Conservation (phyloP, 2,329 filamentous ascomycete species). For the Penicillium corylophilum region DNA sequence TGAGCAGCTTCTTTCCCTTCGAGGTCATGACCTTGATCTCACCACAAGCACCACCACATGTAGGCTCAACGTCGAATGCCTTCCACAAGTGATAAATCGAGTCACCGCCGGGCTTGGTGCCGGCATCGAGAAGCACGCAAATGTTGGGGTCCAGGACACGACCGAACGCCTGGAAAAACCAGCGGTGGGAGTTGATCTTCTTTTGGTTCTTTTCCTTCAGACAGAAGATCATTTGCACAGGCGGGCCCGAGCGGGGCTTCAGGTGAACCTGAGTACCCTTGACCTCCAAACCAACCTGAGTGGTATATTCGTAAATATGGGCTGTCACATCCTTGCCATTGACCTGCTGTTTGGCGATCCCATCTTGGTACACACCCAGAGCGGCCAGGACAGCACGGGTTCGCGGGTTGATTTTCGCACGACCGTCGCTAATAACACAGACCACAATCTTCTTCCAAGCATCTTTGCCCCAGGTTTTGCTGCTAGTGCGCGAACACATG, state of each 20-base stretch:
- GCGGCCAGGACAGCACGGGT: constrained; percentile 86
- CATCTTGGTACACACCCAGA: constrained; percentile 96
- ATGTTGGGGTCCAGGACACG: constrained; percentile 91
- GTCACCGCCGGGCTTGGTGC: constrained; percentile 88
- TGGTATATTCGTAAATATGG: constrained; percentile 82
- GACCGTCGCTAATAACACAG: constrained; percentile 93
- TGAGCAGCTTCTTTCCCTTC: constrained; percentile 81
- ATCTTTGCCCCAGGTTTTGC: constrained; percentile 97
- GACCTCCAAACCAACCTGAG: constrained; percentile 69
- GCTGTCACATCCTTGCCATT: constrained; percentile 95
- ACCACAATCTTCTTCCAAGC: constrained; percentile 99
- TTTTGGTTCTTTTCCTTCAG: constrained; percentile 99
- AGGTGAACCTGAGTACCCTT: constrained; percentile 87
- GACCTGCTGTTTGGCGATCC: constrained; percentile 97
- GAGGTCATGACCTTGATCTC: constrained; percentile 98
- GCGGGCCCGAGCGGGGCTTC: constrained; percentile 77
- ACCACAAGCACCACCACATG: constrained; percentile 95
- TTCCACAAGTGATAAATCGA: constrained; percentile 99
- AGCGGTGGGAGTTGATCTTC: constrained; percentile 99
- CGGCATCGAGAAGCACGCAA: constrained; percentile 92
- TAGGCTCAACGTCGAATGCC: constrained; percentile 94
- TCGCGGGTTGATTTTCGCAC: constrained; percentile 91
- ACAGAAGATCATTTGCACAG: constrained; percentile 96
- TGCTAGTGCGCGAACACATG: constrained; percentile 90
- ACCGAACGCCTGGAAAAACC: constrained; percentile 98